Conservation (phyloP, 805 yeast species). For the Suhomyces xylopsoci region DNA sequence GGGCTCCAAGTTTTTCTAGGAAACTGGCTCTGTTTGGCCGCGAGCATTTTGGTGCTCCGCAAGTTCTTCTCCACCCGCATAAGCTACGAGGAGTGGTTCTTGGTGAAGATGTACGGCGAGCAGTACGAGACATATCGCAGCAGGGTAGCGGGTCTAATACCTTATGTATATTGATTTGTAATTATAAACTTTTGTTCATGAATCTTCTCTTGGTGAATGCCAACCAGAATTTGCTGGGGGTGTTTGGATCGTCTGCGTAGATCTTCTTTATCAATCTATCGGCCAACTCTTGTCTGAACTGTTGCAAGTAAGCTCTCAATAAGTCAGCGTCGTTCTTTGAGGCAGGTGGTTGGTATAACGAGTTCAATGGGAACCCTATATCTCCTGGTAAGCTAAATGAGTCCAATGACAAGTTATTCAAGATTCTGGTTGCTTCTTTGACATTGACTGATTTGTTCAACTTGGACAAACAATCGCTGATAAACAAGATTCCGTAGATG, state of each 20-base stretch:
- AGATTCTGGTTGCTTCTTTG: conserved; percentile 60
- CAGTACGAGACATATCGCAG: conserved; percentile 24
- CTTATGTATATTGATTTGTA: conserved; percentile 16
- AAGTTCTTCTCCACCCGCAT: conserved; percentile 30
- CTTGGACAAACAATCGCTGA: conserved; percentile 77
- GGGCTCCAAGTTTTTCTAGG: conserved; percentile 29
- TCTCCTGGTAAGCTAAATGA: conserved; percentile 93
- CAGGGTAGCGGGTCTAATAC: conserved; percentile 26
- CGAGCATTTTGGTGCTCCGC: conserved; percentile 16
- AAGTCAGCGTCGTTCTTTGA: conserved; percentile 75
- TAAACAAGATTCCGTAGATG: conserved; percentile 88
- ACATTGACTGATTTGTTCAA: conserved; percentile 48
- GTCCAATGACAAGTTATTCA: conserved; percentile 84
- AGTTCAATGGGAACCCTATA: conserved; percentile 87
- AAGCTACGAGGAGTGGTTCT: conserved; percentile 32
- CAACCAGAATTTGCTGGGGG: conserved; percentile 90
- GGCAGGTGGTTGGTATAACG: conserved; percentile 69
- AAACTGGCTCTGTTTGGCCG: conserved; percentile 18
- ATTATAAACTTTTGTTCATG: conserved; percentile 82
- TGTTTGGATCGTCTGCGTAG: conserved; percentile 53
- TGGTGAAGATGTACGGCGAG: conserved; percentile 25
- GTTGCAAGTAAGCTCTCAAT: conserved; percentile 77
- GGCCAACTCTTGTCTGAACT: conserved; percentile 92
- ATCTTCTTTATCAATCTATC: conserved; percentile 72
- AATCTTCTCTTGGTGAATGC: conserved; percentile 93